Evolutionary conservation across 2,329 filamentous ascomycete genomes (phyloP).

Genomic region (Alternaria ventricosa): DNA sequence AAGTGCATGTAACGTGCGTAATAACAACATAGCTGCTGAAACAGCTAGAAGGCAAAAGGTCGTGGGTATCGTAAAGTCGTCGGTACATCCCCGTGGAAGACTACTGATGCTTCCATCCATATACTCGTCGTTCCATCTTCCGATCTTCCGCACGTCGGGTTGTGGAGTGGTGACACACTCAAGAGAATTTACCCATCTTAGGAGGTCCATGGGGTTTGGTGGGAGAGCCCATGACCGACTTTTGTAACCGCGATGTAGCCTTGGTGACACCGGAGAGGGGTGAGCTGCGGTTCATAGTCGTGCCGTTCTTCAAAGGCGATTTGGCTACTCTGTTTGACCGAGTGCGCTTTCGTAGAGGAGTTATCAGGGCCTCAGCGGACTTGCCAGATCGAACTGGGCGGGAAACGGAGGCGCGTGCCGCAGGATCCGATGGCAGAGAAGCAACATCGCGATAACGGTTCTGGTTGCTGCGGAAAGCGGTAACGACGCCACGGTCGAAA

Average conservation of each 20-base stretch:
- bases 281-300: conserved; percentile 29
- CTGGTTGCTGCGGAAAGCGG: conserved; percentile 50
- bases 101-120: conserved; percentile 19
- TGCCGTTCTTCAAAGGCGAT: conserved; percentile 26
- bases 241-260: conserved; percentile 33
- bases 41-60: conserved; percentile 32
- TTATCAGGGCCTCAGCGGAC: conserved; percentile 49
- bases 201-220: conserved; percentile 29
- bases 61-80: conserved; percentile 49
- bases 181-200: conserved; percentile 46
- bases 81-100: conserved; percentile 18
- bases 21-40: conserved; percentile 31
- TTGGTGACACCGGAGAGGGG: conserved; percentile 41
- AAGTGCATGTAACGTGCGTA: conserved; percentile 34
- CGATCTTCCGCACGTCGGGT: conserved; percentile 4
- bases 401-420: conserved; percentile 44
- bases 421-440: conserved; percentile 46
- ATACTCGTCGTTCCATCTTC: conserved; percentile 22
- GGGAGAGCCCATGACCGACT: conserved; percentile 35
- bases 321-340: conserved; percentile 35
- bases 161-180: not conserved
- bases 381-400: conserved; percentile 47
- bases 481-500: conserved; percentile 59
- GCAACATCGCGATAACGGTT: conserved; percentile 48
- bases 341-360: conserved; percentile 47